phyloP scores from a whole-genome alignment of 202 grass and related monocot species.

The Dendrocalamus latiflorus region DNA sequence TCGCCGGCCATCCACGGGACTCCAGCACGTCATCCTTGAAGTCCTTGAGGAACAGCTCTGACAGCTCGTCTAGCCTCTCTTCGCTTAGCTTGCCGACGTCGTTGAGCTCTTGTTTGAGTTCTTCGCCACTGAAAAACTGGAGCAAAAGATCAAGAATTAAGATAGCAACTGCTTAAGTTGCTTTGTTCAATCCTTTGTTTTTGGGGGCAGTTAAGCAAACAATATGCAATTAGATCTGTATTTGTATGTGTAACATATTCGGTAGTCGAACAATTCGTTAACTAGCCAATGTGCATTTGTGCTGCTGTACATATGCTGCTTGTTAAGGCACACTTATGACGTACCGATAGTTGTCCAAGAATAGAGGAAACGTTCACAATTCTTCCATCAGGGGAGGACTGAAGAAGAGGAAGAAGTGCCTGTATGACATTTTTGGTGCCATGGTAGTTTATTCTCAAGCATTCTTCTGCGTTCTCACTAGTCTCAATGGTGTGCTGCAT shows the following conservation, averaged over 20 bases:
- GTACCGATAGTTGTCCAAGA: slow-evolving; percentile 12
- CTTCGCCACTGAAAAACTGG: slow-evolving; percentile 24
- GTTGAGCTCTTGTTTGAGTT: slow-evolving; percentile 26
- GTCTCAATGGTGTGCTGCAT: slow-evolving; percentile 14
- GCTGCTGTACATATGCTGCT: no score
- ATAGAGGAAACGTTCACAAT: slow-evolving; percentile 38
- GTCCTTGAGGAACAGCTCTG: slow-evolving; percentile 24
- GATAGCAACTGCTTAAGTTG: neutral
- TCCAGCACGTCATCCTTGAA: neutral
- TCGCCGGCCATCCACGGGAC: slow-evolving; percentile 16
- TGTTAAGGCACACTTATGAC: neutral
- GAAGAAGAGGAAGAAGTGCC: slow-evolving; percentile 39
- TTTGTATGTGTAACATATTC: neutral
- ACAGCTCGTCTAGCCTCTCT: slow-evolving; percentile 35
- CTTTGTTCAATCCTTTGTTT: neutral
- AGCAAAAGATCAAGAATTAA: neutral
- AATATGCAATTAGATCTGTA: neutral
- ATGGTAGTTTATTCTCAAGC: slow-evolving; percentile 45
- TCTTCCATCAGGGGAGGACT: slow-evolving; percentile 27
- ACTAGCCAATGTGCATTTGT: no score
- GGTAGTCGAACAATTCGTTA: no score
- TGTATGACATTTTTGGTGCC: slow-evolving; percentile 44
- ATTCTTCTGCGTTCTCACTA: slow-evolving; percentile 30
- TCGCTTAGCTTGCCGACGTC: slow-evolving; percentile 13
- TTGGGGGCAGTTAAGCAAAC: no score